Evolutionary conservation across 169 alveolate species (phyloP), one percentile per base, ranked within the genome.

Genomic region (Plasmodium berghei): DNA sequence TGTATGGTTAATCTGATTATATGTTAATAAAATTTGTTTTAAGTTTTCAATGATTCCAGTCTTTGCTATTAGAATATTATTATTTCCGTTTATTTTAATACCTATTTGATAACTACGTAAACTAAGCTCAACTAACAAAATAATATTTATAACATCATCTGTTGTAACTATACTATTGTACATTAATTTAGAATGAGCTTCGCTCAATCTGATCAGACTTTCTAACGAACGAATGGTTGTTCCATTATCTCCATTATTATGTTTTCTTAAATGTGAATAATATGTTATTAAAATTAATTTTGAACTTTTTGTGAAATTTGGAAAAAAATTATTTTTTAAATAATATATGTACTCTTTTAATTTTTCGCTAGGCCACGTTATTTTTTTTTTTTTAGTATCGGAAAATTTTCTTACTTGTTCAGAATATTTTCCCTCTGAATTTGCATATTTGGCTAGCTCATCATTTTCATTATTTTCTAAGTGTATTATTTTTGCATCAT

Each of bases 151-250:
- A 3, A 95, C 96, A 93, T 97, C 99, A 87, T 90, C 94, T 5
- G 93, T 73, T 26, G 83, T 83, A 2, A 95, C 96, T 2, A 63
- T 74, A 46, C 94, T 75, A 73, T 95, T 96, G 54, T 62, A 72
- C 96, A 97, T 91, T 20, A 97, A 92, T 34, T 98, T 90, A 1
- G 99, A 97, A 91, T 97, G 98, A 26, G 99, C 99, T 93, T 97
- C 97, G 70, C 98, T 88, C 34, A 97, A 83, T 67, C 99, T 91
- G 4, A 96, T 94, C 42, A 97, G 88, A 58, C 98, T 93, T 75
- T 97, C 99, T 18, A 97, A 56, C 73, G 95, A 94, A 70, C 99
- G 87, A 9, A 97, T 87, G 9, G 99, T 97, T n/a, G 96, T 94
- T 55, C 97, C 95, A n/a, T 95, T 92, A 66, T 93, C 94, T 1